Percentiles rank a stretch among this genome's conserved stretches.
These are phyloP conservation scores for Nakataea oryzae DNA, from an alignment of 2,329 filamentous ascomycete genomes.

Conservation along the genomic window DNA sequence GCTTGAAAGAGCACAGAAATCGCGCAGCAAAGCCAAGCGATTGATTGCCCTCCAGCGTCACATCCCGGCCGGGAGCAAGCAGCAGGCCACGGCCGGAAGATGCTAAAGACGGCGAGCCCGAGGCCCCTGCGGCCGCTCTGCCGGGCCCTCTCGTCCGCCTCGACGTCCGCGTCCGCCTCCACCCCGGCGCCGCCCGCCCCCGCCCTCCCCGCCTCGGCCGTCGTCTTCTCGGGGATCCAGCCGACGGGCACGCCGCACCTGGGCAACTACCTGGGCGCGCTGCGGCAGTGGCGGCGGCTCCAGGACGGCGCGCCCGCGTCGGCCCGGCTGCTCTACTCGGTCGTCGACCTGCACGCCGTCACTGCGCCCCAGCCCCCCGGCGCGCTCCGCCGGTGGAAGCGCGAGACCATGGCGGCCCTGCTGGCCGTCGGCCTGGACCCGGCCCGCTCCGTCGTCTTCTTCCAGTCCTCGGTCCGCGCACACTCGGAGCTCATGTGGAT, in stretches of 20 bases:
- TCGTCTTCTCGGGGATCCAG: conserved; percentile 93
- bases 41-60: not conserved
- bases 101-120: not conserved
- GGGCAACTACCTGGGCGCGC: conserved; percentile 88
- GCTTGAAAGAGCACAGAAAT: too few species aligned
- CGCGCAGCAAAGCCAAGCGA: not conserved
- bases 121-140: not conserved
- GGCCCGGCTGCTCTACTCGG: conserved; percentile 66
- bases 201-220: conserved; percentile 12
- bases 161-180: not conserved
- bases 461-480: conserved; percentile 66
- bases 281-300: conserved; percentile 75
- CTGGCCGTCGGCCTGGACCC: conserved; percentile 79
- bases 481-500: conserved; percentile 97
- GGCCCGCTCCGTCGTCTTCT: conserved; percentile 67
- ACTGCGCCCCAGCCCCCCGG: conserved; percentile 61
- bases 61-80: not conserved
- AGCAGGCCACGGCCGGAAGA: not conserved
- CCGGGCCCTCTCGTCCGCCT: not conserved
- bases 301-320: conserved; percentile 51
- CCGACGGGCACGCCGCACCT: conserved; percentile 90
- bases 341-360: conserved; percentile 91
- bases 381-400: conserved; percentile 52
- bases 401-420: conserved; percentile 68
- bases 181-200: not conserved